phyloP scores from a whole-genome alignment of 1,284 basidiomycete species.

The Ceratorhiza oryzae-sativae region DNA sequence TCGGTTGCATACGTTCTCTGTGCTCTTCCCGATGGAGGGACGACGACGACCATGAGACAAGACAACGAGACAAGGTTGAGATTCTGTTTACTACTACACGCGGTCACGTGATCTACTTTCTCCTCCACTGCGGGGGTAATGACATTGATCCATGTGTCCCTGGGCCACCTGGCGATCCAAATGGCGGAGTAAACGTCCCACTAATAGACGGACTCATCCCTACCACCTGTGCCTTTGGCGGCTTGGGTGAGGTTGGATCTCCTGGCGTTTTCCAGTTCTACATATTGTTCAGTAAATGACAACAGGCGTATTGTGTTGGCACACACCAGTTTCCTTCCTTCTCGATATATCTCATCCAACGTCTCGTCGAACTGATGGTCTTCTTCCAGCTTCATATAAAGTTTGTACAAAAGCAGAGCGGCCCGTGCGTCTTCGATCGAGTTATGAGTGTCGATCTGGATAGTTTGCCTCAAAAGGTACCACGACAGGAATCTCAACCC shows the following conservation, averaged over 20 bases:
- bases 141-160: conserved; percentile 1
- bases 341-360: conserved; percentile 81
- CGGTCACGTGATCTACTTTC: conserved; percentile 39
- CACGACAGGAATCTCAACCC: conserved; percentile 95
- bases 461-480: conserved; percentile 89
- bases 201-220: conserved; percentile 39
- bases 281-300: background rate
- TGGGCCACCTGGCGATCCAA: conserved; percentile 21
- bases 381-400: conserved; percentile 79
- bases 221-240: conserved; percentile 40
- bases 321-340: conserved; percentile 72
- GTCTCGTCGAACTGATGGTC: conserved; percentile 85
- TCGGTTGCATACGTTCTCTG: conserved; percentile 38
- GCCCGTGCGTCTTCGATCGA: conserved; percentile 96
- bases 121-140: conserved; percentile 32
- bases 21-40: conserved; percentile 31
- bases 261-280: conserved; percentile 40
- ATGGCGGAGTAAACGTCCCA: conserved; percentile 32
- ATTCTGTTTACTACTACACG: conserved; percentile 36
- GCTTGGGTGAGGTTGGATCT: conserved; percentile 44
- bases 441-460: conserved; percentile 94
- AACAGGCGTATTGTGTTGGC: background rate
- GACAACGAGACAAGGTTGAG: conserved; percentile 14
- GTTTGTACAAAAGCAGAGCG: conserved; percentile 86
- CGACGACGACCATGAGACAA: conserved; percentile 34